Evolutionary conservation across 495 filamentous ascomycete species (phyloP).

Genomic region (Umbilicaria muhlenbergii): DNA sequence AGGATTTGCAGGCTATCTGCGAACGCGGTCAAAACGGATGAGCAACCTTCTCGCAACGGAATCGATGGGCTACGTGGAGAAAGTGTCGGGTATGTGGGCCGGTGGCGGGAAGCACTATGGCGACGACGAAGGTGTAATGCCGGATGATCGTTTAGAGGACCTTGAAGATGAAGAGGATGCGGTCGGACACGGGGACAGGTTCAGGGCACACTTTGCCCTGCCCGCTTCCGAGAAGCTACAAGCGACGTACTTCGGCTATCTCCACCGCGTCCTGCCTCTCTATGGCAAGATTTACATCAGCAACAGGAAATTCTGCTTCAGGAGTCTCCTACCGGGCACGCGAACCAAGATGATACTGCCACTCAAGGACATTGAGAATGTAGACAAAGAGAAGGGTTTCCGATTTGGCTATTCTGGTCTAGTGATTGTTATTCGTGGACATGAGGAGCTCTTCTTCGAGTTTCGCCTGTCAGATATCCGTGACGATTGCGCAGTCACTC

Average conservation of each 20-base stretch:
- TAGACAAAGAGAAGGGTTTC: slow-evolving; percentile 90
- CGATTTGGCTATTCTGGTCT: slow-evolving; percentile 83
- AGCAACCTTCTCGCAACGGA: slow-evolving; percentile 76
- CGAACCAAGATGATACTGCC: slow-evolving; percentile 89
- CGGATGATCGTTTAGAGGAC: slow-evolving; percentile 47
- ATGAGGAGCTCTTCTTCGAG: slow-evolving; percentile 96
- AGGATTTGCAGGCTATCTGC: slow-evolving; percentile 70
- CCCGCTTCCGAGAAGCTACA: slow-evolving; percentile 72
- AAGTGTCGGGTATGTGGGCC: slow-evolving; percentile 95
- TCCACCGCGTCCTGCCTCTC: slow-evolving; percentile 76
- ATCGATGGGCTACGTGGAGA: slow-evolving; percentile 94
- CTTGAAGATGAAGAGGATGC: slow-evolving; percentile 47
- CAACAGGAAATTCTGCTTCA: slow-evolving; percentile 81
- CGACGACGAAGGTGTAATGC: slow-evolving; percentile 49
- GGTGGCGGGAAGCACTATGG: slow-evolving; percentile 82
- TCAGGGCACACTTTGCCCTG: slow-evolving; percentile 79
- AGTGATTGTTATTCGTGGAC: slow-evolving; percentile 79
- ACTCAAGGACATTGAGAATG: slow-evolving; percentile 82
- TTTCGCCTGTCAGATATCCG: slow-evolving; percentile 60
- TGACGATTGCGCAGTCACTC: slow-evolving; percentile 76
- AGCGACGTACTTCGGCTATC: slow-evolving; percentile 77
- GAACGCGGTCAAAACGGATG: slow-evolving; percentile 61
- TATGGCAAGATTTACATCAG: slow-evolving; percentile 97
- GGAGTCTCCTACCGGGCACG: slow-evolving; percentile 77
- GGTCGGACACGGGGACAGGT: slow-evolving; percentile 54